Base-by-base conservation (phyloP, 192 early-diverging fungal species). In the Entomortierella lignicola region DNA sequence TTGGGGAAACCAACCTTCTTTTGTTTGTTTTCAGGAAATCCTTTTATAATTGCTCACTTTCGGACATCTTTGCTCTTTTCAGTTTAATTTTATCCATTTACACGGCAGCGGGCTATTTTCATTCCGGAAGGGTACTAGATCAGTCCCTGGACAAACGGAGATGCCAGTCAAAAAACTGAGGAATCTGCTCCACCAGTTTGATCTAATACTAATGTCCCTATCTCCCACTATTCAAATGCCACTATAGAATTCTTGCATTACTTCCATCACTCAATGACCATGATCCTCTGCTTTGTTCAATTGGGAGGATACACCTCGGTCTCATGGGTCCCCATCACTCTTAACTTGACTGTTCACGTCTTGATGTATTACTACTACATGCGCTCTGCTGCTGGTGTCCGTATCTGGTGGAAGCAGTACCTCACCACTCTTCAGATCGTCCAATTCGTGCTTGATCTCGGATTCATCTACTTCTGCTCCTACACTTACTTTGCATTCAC, bases 401-500 rank as follows among this genome's bases (percentile, higher is more conserved):
- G 87, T 71, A 90, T 93, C 66, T 96, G 96, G 94, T 97, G 95
- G 95, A 96, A 96, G 85, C 90, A 94, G 84, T 92, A 94, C 80
- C 84, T 97, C 37, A 97, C 96, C 41, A 93, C 94, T 21, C 77
- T 94, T 65, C 96, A 97, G 84, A 97, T 97, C 61, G 74, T 84
- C 57, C 96, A 97, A 85, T 96, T 97, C 67, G 86, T 96, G 56
- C 92, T 96, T 59, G 96, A 95, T 72, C 84, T 97, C 23, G 84
- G 88, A 65, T 86, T 95, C 71, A 90, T 96, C 77, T 96, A 97
- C 84, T 91, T 89, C 80, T 92, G 91, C 85, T 88, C 94, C 43
- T 97, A 96, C 87, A 93, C 89, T 66, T 90, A 93, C 86, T 91
- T 94, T 73, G 83, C 88, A 63, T 84, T 72, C 57, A 87, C 85